Conservation (phyloP, 192 early-diverging fungal genomes). For the Backusella luteola region DNA sequence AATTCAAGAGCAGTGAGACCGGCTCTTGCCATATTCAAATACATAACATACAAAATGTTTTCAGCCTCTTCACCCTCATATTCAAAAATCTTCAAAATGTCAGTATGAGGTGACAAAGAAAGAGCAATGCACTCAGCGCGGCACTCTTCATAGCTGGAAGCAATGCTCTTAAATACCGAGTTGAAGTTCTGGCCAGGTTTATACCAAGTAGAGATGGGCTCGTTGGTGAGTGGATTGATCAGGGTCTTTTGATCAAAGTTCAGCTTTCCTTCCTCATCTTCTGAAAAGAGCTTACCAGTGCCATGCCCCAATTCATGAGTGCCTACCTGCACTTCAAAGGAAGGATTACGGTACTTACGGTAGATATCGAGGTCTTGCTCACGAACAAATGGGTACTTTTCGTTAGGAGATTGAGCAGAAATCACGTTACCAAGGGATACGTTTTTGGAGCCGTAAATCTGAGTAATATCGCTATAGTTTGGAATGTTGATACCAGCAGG, state of each 20-base stretch:
- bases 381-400: conserved; percentile 49
- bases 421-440: conserved; percentile 60
- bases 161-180: conserved; percentile 49
- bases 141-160: conserved; percentile 50
- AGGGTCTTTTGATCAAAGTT: conserved; percentile 52
- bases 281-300: conserved; percentile 55
- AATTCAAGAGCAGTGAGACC: conserved; percentile 52
- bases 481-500: conserved; percentile 52
- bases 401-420: conserved; percentile 47
- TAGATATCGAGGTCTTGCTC: conserved; percentile 47
- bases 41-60: conserved; percentile 50
- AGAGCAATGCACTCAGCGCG: conserved; percentile 59
- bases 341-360: conserved; percentile 31
- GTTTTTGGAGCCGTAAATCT: conserved; percentile 56
- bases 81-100: conserved; percentile 55
- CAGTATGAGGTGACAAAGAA: conserved; percentile 30
- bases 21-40: conserved; percentile 58
- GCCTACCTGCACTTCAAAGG: conserved; percentile 64
- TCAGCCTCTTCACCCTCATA: conserved; percentile 42
- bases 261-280: conserved; percentile 46
- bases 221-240: conserved; percentile 42
- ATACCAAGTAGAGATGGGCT: conserved; percentile 53
- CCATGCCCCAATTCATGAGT: conserved; percentile 63
- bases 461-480: conserved; percentile 46
- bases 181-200: conserved; percentile 59